Evolutionary conservation across 73 alveolate species (phyloP).

Genomic region (Tetrahymena malaccensis): DNA sequence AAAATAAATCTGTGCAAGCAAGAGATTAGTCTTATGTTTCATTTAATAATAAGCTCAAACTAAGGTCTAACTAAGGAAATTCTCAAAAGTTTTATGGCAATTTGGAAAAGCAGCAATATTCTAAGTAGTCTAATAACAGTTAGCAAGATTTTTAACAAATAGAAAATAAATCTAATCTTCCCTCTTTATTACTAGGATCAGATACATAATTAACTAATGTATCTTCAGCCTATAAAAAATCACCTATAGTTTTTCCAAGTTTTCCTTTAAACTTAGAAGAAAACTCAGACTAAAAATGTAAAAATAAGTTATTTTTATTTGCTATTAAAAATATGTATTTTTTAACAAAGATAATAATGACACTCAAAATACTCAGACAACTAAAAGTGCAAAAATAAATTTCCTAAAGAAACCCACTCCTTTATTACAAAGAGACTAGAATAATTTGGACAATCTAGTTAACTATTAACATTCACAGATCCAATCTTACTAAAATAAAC

Average conservation of each 20-base stretch:
- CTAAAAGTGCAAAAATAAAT: neutral
- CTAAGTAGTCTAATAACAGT: neutral
- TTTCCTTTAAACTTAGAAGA: neutral
- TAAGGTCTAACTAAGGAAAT: neutral
- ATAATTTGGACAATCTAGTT: neutral
- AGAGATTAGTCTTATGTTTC: neutral
- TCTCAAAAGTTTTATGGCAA: neutral
- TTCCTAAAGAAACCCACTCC: neutral
- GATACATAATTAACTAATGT: neutral
- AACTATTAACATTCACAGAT: neutral
- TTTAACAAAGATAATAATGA: neutral
- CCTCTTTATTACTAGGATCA: neutral
- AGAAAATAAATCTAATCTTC: neutral
- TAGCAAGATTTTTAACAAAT: neutral
- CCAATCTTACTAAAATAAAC: neutral
- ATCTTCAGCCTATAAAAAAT: neutral
- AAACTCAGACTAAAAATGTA: neutral
- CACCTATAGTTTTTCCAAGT: neutral
- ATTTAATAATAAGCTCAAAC: neutral
- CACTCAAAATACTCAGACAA: neutral
- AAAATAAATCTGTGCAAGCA: neutral
- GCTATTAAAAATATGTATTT: no score
- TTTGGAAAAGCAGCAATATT: neutral
- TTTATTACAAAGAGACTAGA: neutral
- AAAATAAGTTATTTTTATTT: neutral